phyloP scores from a whole-genome alignment of 2,329 filamentous ascomycete genomes.

The Stagonosporopsis chrysanthemi region DNA sequence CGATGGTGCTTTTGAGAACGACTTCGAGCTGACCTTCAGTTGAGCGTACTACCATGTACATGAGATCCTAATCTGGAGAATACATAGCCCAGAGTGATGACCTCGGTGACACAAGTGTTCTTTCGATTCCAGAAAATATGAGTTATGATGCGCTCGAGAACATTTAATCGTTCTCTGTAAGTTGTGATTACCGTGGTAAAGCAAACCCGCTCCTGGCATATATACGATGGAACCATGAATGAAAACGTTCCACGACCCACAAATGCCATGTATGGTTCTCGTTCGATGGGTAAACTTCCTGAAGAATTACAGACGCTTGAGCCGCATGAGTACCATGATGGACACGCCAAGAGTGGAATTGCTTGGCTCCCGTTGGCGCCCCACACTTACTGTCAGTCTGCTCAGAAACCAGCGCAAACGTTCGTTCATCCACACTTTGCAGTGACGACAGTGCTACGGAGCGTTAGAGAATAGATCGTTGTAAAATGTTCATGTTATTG shows the following conservation, averaged over 20 bases:
- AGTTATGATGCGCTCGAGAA: too few species aligned
- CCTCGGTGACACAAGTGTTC: too few species aligned
- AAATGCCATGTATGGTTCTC: too few species aligned
- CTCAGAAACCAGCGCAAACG: neutral
- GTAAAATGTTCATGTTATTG: neutral
- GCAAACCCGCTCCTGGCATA: too few species aligned
- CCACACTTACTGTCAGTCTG: neutral
- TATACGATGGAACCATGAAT: too few species aligned
- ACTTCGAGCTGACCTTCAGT: conserved; percentile 57
- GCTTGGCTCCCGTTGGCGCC: conserved; percentile 5
- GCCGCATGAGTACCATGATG: conserved; percentile 13
- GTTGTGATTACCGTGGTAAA: too few species aligned
- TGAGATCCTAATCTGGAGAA: neutral
- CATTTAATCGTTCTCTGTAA: too few species aligned
- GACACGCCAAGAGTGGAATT: conserved; percentile 8
- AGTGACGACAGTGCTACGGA: neutral
- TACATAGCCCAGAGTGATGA: neutral
- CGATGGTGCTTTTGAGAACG: conserved; percentile 61
- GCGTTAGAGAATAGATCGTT: neutral
- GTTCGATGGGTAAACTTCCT: too few species aligned
- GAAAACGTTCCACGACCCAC: too few species aligned
- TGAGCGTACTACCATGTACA: neutral
- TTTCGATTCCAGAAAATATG: too few species aligned
- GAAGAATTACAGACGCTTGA: neutral
- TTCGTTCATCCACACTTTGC: neutral